Base-by-base conservation (phyloP, 805 yeast genomes). In the Candida arabinofermentans region DNA sequence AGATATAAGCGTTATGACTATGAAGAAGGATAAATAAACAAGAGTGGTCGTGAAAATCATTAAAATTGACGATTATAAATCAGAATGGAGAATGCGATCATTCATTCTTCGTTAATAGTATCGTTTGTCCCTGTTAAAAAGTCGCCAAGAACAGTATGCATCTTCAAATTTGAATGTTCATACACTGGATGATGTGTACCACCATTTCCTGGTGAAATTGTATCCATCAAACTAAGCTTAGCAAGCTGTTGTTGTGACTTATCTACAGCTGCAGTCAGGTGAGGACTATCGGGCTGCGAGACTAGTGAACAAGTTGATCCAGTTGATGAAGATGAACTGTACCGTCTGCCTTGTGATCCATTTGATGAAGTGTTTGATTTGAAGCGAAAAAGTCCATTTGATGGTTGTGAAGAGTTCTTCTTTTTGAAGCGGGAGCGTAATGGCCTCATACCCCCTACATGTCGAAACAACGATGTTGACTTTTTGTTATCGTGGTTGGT, bases 361-460 rank as follows among this genome's bases (percentile, higher is more conserved):
- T 36, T 36, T n/a, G 39, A 36, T 6, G 37, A 34, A 4, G 34
- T n/a, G 34, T 46, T 34, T 8, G 49, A 42, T 22, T 34, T 43
- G 31, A 43, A 46, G 5, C 43, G 29, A 21, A 43, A 46, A 12
- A 43, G 39, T 16, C 41, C 35, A 19, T 27, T 17, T 13, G 39
- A 23, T 10, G 38, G 32, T 8, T 39, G 40, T 14, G 40, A 16
- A n/a, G 38, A 24, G 23, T 38, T 34, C 18, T 34, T 41, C 19
- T 46, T 43, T 14, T 39, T 40, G 7, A 49, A 21, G 18, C 53
- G 37, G 3, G 53, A 49, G 27, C 41, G 42, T 23, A 49, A 31
- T 1, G 50, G 48, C n/a, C 46, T 34, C 23, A 46, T 35, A 14
- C 43, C 41, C 2, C 27, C 26, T 24, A 26, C 36, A 9, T 24